Percentiles rank a stretch among this genome's conserved stretches.
phyloP scores from a whole-genome alignment of 140 eudicot genomes.

The Anethum foeniculum region DNA sequence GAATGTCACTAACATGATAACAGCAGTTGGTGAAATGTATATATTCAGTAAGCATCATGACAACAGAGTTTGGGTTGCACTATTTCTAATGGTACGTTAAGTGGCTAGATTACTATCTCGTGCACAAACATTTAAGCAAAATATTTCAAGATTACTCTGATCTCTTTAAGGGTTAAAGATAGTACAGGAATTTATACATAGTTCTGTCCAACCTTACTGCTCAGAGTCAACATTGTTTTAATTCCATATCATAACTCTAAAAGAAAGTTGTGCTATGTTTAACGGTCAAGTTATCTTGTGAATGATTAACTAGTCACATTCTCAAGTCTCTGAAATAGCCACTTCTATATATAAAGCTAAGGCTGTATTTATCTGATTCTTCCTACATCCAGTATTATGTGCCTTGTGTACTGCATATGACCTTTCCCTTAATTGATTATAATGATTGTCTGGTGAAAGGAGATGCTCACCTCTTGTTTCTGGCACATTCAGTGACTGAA shows the following conservation, averaged over 20 bases:
- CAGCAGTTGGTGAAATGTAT: conserved; percentile 99
- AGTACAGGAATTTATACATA: background rate
- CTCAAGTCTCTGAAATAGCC: background rate
- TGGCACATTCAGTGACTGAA: background rate
- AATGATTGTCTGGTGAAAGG: background rate
- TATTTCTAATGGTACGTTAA: conserved; percentile 75
- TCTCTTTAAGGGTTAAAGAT: background rate
- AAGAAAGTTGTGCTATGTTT: background rate
- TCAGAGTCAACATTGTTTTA: background rate
- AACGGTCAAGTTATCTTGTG: background rate
- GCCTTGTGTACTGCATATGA: background rate
- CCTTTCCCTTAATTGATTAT: background rate
- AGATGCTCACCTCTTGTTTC: background rate
- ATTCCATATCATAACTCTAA: background rate
- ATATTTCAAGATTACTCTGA: background rate
- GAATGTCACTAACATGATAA: conserved; percentile 91
- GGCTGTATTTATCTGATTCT: background rate
- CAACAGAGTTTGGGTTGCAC: conserved; percentile 92
- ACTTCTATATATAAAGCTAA: background rate
- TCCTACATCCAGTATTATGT: background rate
- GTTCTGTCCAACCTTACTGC: background rate
- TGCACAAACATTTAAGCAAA: no score
- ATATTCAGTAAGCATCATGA: conserved; percentile 83
- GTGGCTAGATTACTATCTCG: background rate
- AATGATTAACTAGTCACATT: background rate